Conservation (phyloP, 352 stramenopile species). For the Phytophthora boehmeriae region DNA sequence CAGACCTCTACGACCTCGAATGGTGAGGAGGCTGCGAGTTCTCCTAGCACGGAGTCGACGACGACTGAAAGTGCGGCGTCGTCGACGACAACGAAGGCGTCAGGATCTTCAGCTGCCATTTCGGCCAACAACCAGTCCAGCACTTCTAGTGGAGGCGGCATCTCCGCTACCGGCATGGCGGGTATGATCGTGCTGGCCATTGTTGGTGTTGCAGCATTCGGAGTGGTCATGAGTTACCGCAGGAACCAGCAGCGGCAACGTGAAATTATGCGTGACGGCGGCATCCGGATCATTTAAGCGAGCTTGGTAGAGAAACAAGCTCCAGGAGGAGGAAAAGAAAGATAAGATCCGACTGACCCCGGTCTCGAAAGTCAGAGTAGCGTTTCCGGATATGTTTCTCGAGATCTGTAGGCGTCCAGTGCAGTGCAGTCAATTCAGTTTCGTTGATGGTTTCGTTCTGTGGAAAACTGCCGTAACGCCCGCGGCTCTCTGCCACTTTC, state of each 20-base stretch:
- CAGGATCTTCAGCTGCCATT: conserved; percentile 17
- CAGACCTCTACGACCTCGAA: conserved; percentile 7
- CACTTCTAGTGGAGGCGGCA: conserved; percentile 17
- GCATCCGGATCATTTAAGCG: conserved; percentile 45
- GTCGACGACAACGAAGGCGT: conserved; percentile 8
- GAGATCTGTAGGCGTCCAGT: conserved; percentile 17
- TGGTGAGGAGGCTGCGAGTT: conserved; percentile 4
- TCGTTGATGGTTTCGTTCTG: conserved; percentile 30
- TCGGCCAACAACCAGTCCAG: conserved; percentile 57
- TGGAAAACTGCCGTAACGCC: too few species aligned
- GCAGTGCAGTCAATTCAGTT: conserved; percentile 33
- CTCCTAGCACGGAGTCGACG: conserved; percentile 3
- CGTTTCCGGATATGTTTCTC: not conserved
- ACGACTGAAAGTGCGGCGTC: conserved; percentile 14
- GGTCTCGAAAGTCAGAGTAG: conserved; percentile 18
- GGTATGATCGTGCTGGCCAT: conserved; percentile 65
- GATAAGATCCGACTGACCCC: conserved; percentile 18
- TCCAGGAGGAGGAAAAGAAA: conserved; percentile 11
- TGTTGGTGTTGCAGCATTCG: conserved; percentile 52
- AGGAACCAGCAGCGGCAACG: conserved; percentile 80
- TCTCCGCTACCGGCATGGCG: conserved; percentile 65
- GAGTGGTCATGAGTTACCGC: conserved; percentile 72
- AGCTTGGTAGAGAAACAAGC: conserved; percentile 6
- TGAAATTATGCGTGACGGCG: conserved; percentile 77
- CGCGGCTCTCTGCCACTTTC: too few species aligned